A percentile compares a stretch with the other conserved stretches of the same genome.
Conservation (phyloP, 345 rosid genomes). For the Citrus reticulata region DNA sequence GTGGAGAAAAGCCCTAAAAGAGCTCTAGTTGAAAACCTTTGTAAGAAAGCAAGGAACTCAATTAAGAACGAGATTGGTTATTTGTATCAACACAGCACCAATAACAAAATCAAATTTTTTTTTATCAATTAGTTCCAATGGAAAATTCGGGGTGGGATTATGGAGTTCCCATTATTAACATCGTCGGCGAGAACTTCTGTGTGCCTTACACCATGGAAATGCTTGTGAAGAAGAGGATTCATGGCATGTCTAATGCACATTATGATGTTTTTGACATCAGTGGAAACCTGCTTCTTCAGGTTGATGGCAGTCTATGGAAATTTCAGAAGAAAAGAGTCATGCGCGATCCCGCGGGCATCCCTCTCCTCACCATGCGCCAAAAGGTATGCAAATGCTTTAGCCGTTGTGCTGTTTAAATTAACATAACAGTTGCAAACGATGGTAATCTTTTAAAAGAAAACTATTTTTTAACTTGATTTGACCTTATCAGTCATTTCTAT, state of each 20-base stretch:
- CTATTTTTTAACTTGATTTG: too few species aligned
- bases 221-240: conserved; percentile 40
- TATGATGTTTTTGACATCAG: conserved; percentile 43
- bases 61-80: not conserved
- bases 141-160: not conserved
- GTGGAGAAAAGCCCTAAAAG: not conserved
- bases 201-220: conserved; percentile 52
- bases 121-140: not conserved
- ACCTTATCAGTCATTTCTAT: too few species aligned
- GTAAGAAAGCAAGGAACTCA: not conserved
- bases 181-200: conserved; percentile 51
- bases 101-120: not conserved
- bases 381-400: conserved; percentile 27
- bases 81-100: not conserved
- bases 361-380: conserved; percentile 48
- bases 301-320: conserved; percentile 47
- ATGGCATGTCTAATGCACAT: conserved; percentile 33
- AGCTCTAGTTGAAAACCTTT: not conserved
- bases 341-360: conserved; percentile 50
- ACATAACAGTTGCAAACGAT: too few species aligned
- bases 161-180: conserved; percentile 29
- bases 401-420: too few species aligned
- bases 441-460: too few species aligned
- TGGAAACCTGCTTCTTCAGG: conserved; percentile 49
- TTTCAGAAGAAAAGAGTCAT: conserved; percentile 42